Percentiles rank a stretch among this genome's conserved stretches.
phyloP scores from a whole-genome alignment of 805 yeast genomes.

The Ogataea corticis region DNA sequence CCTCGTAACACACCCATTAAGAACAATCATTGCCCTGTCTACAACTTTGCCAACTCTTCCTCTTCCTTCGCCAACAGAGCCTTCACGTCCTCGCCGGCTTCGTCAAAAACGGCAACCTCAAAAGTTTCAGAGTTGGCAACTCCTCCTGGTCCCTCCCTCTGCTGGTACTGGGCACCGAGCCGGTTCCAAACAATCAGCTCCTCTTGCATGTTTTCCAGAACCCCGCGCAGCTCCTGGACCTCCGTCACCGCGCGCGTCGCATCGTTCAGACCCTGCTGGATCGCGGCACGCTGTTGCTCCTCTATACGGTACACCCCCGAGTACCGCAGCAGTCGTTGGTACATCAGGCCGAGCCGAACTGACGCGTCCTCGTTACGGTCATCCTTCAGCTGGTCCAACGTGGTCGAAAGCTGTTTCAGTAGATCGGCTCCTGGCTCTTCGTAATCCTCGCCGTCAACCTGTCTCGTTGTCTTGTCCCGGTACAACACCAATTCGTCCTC shows the following conservation, averaged over 20 bases:
- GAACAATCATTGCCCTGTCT: no score
- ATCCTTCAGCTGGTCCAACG: slow-evolving; percentile 15
- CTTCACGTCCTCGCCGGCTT: slow-evolving; percentile 27
- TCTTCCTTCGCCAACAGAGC: slow-evolving; percentile 47
- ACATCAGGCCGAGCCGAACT: slow-evolving; percentile 18
- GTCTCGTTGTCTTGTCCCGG: slow-evolving; percentile 20
- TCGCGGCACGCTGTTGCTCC: slow-evolving; percentile 16
- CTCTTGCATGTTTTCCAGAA: slow-evolving; percentile 22
- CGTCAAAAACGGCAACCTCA: slow-evolving; percentile 13
- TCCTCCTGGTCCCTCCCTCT: slow-evolving; percentile 1
- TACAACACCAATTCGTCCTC: slow-evolving; percentile 21
- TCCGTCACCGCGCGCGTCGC: slow-evolving; percentile 19
- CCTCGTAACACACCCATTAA: not conserved
- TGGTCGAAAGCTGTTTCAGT: slow-evolving; percentile 4
- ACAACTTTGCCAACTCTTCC: slow-evolving; percentile 44
- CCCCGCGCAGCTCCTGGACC: slow-evolving; percentile 15
- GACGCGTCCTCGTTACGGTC: slow-evolving; percentile 19
- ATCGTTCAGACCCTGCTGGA: slow-evolving; percentile 20
- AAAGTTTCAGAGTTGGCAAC: slow-evolving; percentile 3
- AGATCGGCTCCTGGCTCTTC: slow-evolving; percentile 8
- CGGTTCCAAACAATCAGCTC: slow-evolving; percentile 21
- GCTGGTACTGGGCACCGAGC: slow-evolving; percentile 12
- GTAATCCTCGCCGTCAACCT: slow-evolving; percentile 24
- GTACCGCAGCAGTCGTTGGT: slow-evolving; percentile 19
- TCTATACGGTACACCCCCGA: slow-evolving; percentile 20